Conservation (phyloP, 352 stramenopile species). For the Aphanomyces euteiches region DNA sequence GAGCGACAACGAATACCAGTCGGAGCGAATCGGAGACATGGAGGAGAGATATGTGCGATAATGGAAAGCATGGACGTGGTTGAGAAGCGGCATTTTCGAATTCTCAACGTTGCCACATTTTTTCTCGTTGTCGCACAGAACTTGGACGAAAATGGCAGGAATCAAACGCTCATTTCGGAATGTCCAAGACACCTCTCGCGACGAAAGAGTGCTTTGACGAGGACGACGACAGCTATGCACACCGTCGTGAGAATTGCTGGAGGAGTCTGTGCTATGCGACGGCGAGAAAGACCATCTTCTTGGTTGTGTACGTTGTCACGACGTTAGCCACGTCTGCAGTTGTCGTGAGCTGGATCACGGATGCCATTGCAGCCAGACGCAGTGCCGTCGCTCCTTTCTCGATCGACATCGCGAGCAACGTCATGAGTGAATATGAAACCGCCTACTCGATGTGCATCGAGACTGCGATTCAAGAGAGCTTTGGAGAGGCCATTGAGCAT, state of each 20-base stretch:
- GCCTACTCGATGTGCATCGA: constrained; percentile 15
- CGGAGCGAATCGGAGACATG: constrained; percentile 22
- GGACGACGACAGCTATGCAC: no score
- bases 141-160: no score
- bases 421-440: not conserved
- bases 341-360: constrained; percentile 1
- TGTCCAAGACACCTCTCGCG: no score
- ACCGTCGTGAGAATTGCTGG: no score
- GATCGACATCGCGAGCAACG: not conserved
- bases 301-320: not conserved
- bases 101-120: no score
- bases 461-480: not conserved
- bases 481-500: not conserved
- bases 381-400: not conserved
- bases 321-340: not conserved
- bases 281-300: not conserved
- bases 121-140: no score
- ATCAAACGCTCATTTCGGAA: no score
- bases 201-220: no score
- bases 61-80: not conserved
- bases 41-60: constrained; percentile 21
- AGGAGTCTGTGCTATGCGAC: no score
- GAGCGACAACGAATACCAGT: constrained; percentile 18
- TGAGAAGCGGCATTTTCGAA: no score
- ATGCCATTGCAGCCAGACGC: not conserved